A percentile compares a stretch with the other conserved stretches of the same genome.
phyloP scores from a whole-genome alignment of 306 rosid genomes.

The Aeschynomene evenia region DNA sequence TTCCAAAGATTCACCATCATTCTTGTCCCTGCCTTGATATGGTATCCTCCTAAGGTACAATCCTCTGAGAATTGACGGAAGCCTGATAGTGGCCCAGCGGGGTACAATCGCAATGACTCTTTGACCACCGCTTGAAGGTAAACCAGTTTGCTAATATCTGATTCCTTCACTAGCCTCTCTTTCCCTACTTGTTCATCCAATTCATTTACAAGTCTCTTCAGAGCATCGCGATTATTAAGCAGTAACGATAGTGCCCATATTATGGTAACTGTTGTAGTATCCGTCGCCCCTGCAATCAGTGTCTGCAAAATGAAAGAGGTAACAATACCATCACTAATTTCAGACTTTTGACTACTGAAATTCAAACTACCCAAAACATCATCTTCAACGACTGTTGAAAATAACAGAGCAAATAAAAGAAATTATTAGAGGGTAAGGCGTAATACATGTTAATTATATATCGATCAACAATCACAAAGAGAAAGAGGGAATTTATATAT shows the following conservation, averaged over 20 bases:
- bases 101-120: constrained; percentile 52
- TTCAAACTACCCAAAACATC: neutral
- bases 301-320: constrained; percentile 26
- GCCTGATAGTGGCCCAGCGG: constrained; percentile 48
- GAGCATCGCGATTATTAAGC: constrained; percentile 23
- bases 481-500: too few relatives aligned
- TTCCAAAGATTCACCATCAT: constrained; percentile 41
- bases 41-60: constrained; percentile 6
- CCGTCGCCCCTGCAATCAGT: constrained; percentile 45
- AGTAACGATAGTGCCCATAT: constrained; percentile 25
- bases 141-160: constrained; percentile 43
- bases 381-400: too few relatives aligned
- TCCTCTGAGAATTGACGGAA: constrained; percentile 37
- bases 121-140: constrained; percentile 57
- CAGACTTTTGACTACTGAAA: neutral
- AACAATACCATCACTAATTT: neutral
- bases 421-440: too few relatives aligned
- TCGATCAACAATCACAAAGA: too few relatives aligned
- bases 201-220: constrained; percentile 46
- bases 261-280: constrained; percentile 48
- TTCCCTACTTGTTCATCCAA: constrained; percentile 53
- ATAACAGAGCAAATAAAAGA: too few relatives aligned
- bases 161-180: constrained; percentile 44
- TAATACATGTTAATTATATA: too few relatives aligned
- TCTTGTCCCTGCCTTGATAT: constrained; percentile 46